Base-by-base conservation (phyloP, 139 green algal genomes). In the Gonium pectorale region DNA sequence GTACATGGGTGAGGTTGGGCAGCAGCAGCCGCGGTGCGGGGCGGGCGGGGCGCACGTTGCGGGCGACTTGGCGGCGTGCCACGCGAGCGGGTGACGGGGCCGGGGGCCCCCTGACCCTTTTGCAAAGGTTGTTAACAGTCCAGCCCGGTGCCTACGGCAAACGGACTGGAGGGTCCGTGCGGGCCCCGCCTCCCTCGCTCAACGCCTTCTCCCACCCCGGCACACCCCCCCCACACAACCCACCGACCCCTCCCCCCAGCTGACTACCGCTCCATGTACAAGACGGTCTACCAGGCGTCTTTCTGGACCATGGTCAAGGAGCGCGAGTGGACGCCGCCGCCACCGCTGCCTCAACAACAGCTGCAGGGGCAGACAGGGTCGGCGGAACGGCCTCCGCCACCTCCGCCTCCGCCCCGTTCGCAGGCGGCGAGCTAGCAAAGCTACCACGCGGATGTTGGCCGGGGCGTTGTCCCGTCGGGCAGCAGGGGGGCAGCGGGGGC, bases 1-100 rank as follows among this genome's bases (percentile, higher is more conserved):
- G n/a, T 95, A 94, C 81, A 92, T 94, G 52, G 90, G 91, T 93
- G 85, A 59, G 46, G 31, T 52, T 69, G 19, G 62, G 49, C 49
- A 56, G 9, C 9, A 22, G 51, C 7, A 29, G 51, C 21, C 51
- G 51, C 1, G 63, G 62, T 21, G 62, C 31, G 62, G 62, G 33
- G 3, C 11, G 5, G 8, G 62, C 2, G 31, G 29, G 9, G 31
- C 4, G 33, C 56, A 64, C 22, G 56, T 27, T 17, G 49, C 13
- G 49, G 13, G 17, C 13, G 49, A 56, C 49, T 56, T 17, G 13
- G 13, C 49, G 17, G n/a, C n/a, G n/a, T n/a, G n/a, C n/a, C n/a
- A n/a, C n/a, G n/a, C n/a, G n/a, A n/a, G n/a, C n/a, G n/a, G n/a
- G n/a, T n/a, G n/a, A n/a, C n/a, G n/a, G n/a, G n/a, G n/a, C n/a